phyloP scores from a whole-genome alignment of 139 green algal genomes.

The Asterochloris sp. region DNA sequence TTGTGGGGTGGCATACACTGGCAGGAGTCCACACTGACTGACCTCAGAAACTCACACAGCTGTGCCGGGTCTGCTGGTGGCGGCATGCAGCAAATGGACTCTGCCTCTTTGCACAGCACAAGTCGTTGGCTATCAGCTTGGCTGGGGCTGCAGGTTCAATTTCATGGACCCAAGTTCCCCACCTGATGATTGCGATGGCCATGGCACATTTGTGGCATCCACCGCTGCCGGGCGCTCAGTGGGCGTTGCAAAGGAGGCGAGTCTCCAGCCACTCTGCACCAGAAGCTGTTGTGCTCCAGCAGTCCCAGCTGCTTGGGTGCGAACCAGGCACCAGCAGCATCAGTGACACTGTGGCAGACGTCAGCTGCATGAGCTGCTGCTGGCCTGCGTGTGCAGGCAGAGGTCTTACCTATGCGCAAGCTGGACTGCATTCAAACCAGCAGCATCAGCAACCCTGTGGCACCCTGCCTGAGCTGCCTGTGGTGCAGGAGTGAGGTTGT shows the following conservation, averaged over 20 bases:
- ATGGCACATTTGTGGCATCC: conserved; percentile 43
- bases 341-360: too few species aligned
- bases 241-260: conserved; percentile 43
- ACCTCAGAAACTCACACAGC: not conserved
- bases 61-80: not conserved
- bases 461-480: too few species aligned
- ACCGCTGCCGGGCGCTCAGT: conserved; percentile 32
- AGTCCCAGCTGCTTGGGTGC: too few species aligned
- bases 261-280: not conserved
- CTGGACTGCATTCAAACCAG: too few species aligned
- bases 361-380: too few species aligned
- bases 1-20: not conserved
- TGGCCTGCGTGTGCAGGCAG: too few species aligned
- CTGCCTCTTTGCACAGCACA: not conserved
- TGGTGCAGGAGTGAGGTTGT: too few species aligned
- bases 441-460: too few species aligned
- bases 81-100: not conserved
- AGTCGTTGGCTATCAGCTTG: not conserved
- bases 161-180: conserved; percentile 6
- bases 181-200: conserved; percentile 42
- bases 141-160: not conserved
- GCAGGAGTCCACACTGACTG: not conserved
- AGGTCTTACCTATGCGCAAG: too few species aligned
- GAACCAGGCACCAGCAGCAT: too few species aligned
- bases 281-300: too few species aligned